Conservation (phyloP, 495 filamentous ascomycete genomes). For the Viridothelium virens region DNA sequence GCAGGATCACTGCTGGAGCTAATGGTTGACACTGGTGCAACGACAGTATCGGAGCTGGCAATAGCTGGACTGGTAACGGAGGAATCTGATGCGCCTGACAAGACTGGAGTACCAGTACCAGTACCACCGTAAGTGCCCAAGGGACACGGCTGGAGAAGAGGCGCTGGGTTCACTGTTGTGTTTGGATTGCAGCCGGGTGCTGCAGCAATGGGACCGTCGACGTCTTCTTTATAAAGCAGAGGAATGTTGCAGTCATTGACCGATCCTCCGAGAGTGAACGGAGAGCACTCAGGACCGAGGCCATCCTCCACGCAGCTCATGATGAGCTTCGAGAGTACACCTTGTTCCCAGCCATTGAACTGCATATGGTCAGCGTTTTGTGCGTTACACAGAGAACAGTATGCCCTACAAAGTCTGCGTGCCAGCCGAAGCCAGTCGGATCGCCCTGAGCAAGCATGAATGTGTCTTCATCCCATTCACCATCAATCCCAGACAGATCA, state of each 20-base stretch:
- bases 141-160: background rate
- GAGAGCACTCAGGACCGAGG: slow-evolving; percentile 10
- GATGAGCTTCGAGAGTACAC: slow-evolving; percentile 13
- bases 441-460: slow-evolving; percentile 14
- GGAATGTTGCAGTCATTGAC: background rate
- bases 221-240: slow-evolving; percentile 11
- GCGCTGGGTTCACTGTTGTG: slow-evolving; percentile 13
- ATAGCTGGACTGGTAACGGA: background rate
- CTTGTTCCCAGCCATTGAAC: slow-evolving; percentile 18
- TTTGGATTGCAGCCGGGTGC: slow-evolving; percentile 15
- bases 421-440: slow-evolving; percentile 14
- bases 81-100: background rate
- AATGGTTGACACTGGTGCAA: no score
- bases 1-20: no score
- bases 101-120: background rate
- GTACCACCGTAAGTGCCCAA: background rate
- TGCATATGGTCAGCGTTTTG: background rate
- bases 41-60: background rate
- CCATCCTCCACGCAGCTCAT: background rate
- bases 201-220: slow-evolving; percentile 9
- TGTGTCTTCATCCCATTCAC: slow-evolving; percentile 8
- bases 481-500: slow-evolving; percentile 6
- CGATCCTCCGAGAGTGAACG: background rate
- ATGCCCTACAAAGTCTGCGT: slow-evolving; percentile 13
- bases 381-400: background rate